Percentiles rank a stretch among this genome's conserved stretches.
phyloP scores from a whole-genome alignment of 2,329 filamentous ascomycete species.

The Aspergillus cejpii region DNA sequence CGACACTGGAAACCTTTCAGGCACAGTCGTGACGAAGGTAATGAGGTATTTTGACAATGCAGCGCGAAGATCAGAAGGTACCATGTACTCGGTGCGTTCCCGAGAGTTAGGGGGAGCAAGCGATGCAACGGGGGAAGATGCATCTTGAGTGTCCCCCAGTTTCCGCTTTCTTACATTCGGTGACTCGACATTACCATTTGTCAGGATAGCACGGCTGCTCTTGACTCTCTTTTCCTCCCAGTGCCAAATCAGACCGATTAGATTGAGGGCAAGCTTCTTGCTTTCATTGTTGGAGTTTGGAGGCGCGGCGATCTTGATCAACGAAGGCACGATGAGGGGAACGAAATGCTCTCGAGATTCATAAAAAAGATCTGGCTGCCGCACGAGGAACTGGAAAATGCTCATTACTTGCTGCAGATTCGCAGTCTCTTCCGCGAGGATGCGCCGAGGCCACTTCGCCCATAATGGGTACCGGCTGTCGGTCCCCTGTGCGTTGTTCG shows the following conservation, averaged over 20 bases:
- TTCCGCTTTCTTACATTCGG: slow-evolving; percentile 69
- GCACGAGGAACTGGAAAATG: slow-evolving; percentile 94
- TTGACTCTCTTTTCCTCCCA: slow-evolving; percentile 84
- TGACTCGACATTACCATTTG: slow-evolving; percentile 54
- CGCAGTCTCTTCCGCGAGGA: slow-evolving; percentile 86
- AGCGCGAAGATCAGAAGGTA: slow-evolving; percentile 60
- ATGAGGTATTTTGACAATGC: slow-evolving; percentile 93
- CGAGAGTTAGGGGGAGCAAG: slow-evolving; percentile 38
- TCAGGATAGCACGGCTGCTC: slow-evolving; percentile 35
- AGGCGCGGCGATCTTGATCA: slow-evolving; percentile 75
- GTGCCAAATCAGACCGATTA: slow-evolving; percentile 83
- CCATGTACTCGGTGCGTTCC: slow-evolving; percentile 60
- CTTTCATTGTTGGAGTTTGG: slow-evolving; percentile 83
- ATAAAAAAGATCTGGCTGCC: slow-evolving; percentile 88
- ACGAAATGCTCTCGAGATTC: slow-evolving; percentile 89
- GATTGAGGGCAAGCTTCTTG: slow-evolving; percentile 81
- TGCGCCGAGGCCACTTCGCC: slow-evolving; percentile 83
- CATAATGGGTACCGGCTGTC: slow-evolving; percentile 73
- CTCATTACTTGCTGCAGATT: slow-evolving; percentile 94
- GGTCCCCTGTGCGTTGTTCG: slow-evolving; percentile 49
- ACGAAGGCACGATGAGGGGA: slow-evolving; percentile 76
- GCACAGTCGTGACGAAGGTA: slow-evolving; percentile 84
- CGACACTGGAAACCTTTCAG: slow-evolving; percentile 74
- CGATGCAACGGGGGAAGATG: slow-evolving; percentile 51
- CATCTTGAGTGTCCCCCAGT: slow-evolving; percentile 57